Evolutionary conservation across 768 basidiomycete species (phyloP), one percentile per base, ranked within the genome.

Genomic region (Solioccasus polychromus): DNA sequence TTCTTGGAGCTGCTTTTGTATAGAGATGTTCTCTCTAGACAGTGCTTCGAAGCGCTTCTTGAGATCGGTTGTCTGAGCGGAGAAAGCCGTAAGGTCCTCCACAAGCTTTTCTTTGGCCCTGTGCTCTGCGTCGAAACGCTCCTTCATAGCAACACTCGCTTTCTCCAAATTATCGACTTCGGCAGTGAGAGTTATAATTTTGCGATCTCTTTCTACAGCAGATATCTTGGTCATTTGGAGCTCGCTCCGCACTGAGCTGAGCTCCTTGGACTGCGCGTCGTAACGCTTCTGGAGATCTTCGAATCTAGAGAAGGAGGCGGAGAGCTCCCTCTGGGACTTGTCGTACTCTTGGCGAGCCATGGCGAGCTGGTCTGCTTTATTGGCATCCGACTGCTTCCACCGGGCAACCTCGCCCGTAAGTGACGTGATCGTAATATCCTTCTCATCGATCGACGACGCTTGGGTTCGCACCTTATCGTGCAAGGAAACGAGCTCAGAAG

Each of bases 1-100:
- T 20, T 11, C 9, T n/a, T 41, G 34, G 25, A 52, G 42, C n/a
- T 51, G 25, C 20, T 28, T 20, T n/a, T n/a, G n/a, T n/a, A n/a
- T n/a, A n/a, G n/a, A n/a, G n/a, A n/a, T n/a, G n/a, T n/a, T n/a
- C n/a, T n/a, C n/a, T n/a, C n/a, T n/a, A n/a, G n/a, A n/a, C n/a
- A n/a, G n/a, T n/a, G 5, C 36, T 17, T 34, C 32, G 15, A 17
- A 34, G 18, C 32, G 32, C 18, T 17, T 34, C 32, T 34, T 15
- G 32, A 34, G 17, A 17, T 34, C 38, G 3, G 25, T 26, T 38
- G 12, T 22, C 22, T 23, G 35, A 12, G 36, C 17, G 17, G 44
- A 23, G 14, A 34, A 23, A 5, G 25, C 12, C 3, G 19, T 5
- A 7, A 46, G 30, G 19, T 41, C 25, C 15, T 8, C 30, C 32